A percentile compares a stretch with the other conserved stretches of the same genome.
Evolutionary conservation across 345 rosid species (phyloP).

Genomic region (Acer negundo): DNA sequence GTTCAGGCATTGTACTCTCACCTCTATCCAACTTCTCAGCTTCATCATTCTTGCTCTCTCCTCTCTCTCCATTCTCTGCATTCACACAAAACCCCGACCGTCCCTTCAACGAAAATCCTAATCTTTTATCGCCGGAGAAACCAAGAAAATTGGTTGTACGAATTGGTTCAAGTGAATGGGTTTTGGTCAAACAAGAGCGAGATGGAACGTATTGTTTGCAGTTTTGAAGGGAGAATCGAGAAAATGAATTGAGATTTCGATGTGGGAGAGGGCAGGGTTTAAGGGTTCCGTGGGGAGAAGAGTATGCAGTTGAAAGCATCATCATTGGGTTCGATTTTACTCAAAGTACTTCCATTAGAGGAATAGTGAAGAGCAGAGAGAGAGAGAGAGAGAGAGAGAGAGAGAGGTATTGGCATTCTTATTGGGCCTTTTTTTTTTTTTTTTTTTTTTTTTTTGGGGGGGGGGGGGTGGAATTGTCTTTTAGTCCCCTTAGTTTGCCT

Average conservation of each 20-base stretch:
- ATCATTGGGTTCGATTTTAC: background rate
- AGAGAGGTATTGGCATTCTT: background rate
- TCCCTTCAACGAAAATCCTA: constrained; percentile 19
- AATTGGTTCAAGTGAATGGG: constrained; percentile 6
- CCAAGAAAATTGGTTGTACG: background rate
- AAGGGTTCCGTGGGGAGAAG: constrained; percentile 17
- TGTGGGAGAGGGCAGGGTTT: constrained; percentile 7
- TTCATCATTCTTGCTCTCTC: constrained; percentile 39
- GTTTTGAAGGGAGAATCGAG: constrained; percentile 17
- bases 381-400: too few relatives aligned
- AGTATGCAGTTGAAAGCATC: constrained; percentile 11
- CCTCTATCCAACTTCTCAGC: constrained; percentile 57
- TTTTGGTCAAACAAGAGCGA: constrained; percentile 9
- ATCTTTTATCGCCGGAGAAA: constrained; percentile 14
- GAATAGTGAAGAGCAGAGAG: background rate
- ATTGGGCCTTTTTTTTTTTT: background rate
- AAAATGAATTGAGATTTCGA: constrained; percentile 17
- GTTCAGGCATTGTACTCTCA: constrained; percentile 85
- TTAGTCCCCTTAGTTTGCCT: too few relatives aligned
- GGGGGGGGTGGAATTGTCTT: too few relatives aligned
- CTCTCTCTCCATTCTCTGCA: constrained; percentile 35
- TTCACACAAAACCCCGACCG: constrained; percentile 34
- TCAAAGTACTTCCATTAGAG: background rate
- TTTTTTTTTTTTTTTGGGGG: background rate
- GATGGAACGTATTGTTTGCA: constrained; percentile 5